Conservation (phyloP, 73 alveolate species). For the Paramecium tetraurelia region DNA sequence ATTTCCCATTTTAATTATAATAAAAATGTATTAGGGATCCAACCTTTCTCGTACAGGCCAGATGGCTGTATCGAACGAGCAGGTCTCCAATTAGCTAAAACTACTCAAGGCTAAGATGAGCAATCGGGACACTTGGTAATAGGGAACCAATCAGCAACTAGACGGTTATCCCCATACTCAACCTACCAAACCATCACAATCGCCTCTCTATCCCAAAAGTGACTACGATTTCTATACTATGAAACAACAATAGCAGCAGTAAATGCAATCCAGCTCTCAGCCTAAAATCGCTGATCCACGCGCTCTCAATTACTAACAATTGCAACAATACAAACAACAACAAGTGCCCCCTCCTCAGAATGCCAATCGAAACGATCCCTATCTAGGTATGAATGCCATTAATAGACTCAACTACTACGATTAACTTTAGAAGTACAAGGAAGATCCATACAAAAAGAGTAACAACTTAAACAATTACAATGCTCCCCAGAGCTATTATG, state of each 20-base stretch:
- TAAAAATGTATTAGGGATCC: constrained; percentile 34
- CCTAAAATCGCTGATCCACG: constrained; percentile 12
- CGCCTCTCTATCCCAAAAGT: constrained; percentile 4
- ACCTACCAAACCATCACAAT: constrained; percentile 5
- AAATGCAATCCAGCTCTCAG: neutral
- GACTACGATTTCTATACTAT: neutral
- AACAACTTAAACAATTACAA: neutral
- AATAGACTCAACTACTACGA: neutral
- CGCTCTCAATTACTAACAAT: neutral
- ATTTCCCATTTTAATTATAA: neutral
- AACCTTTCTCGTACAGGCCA: constrained; percentile 30
- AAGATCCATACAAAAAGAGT: neutral
- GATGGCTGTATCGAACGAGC: neutral
- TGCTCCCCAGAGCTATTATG: neutral
- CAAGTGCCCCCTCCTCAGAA: neutral
- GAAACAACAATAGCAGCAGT: neutral
- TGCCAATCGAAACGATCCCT: neutral
- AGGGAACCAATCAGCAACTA: neutral
- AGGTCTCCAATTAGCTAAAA: neutral
- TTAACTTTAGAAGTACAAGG: neutral
- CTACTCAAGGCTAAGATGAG: constrained; percentile 5
- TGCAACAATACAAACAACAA: neutral
- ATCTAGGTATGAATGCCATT: neutral
- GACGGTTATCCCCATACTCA: constrained; percentile 30
- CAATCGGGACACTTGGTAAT: constrained; percentile 29